These are phyloP conservation scores for Amanita rubescens DNA, from an alignment of 768 basidiomycete species.

Conservation along the genomic window DNA sequence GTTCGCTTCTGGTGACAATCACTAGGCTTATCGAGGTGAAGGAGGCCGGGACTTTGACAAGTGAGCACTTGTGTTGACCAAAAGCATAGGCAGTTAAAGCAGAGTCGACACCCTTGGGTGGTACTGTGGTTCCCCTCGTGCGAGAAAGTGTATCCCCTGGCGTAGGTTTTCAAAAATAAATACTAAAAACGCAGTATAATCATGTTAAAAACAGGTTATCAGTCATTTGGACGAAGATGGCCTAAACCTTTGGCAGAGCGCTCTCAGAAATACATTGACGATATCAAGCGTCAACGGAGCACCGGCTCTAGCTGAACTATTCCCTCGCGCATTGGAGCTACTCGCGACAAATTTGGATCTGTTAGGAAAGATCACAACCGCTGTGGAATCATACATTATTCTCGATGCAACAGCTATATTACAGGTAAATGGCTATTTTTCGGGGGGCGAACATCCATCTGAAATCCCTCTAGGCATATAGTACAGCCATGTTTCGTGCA, in stretches of 20 bases:
- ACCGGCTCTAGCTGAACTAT: conserved; percentile 52
- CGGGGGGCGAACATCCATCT: neutral
- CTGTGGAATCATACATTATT: conserved; percentile 77
- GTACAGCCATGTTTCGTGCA: conserved; percentile 50
- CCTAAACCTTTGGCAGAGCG: conserved; percentile 64
- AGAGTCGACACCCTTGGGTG: conserved; percentile 45
- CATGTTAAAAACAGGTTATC: conserved; percentile 36
- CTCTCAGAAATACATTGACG: conserved; percentile 56
- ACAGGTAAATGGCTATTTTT: conserved; percentile 34
- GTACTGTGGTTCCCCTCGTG: conserved; percentile 56
- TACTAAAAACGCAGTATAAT: neutral
- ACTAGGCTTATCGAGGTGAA: conserved; percentile 63
- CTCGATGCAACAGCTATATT: conserved; percentile 56
- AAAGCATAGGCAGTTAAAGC: conserved; percentile 55
- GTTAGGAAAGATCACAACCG: conserved; percentile 55
- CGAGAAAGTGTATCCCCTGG: conserved; percentile 54
- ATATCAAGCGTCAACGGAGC: conserved; percentile 40
- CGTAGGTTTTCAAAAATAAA: conserved; percentile 27
- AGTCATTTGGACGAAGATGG: conserved; percentile 74
- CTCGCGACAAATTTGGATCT: conserved; percentile 67
- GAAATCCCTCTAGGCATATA: conserved; percentile 35
- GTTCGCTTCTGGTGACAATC: conserved; percentile 59
- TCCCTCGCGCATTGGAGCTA: conserved; percentile 54
- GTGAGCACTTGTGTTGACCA: conserved; percentile 1
- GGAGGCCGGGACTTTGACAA: conserved; percentile 10